These are phyloP conservation scores for Metarhizium guizhouense DNA, from an alignment of 2,329 filamentous ascomycete species.

Conservation along the genomic window DNA sequence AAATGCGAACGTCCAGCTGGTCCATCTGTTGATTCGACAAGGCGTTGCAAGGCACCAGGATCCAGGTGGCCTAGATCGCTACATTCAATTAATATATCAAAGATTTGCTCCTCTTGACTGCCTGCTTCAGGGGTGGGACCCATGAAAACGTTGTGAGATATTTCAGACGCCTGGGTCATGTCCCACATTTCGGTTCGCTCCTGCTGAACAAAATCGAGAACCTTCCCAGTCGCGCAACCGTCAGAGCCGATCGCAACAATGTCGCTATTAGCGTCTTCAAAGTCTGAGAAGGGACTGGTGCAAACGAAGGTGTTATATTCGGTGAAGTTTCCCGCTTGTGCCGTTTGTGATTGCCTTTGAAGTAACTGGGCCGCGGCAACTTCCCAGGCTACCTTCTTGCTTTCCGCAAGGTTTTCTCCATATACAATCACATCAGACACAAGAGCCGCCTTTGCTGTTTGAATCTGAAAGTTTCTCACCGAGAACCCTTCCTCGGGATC, in stretches of 20 bases:
- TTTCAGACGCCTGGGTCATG: constrained; percentile 86
- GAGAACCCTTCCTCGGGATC: constrained; percentile 90
- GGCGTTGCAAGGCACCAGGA: constrained; percentile 51
- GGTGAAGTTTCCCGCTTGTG: constrained; percentile 44
- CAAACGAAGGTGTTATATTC: constrained; percentile 80
- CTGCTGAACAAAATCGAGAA: constrained; percentile 83
- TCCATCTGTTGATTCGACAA: constrained; percentile 47
- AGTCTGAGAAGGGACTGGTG: constrained; percentile 53
- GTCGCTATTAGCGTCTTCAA: constrained; percentile 61
- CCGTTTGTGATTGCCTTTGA: constrained; percentile 60
- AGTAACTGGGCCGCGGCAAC: constrained; percentile 68
- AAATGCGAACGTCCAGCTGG: constrained; percentile 24
- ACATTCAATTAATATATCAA: constrained; percentile 81
- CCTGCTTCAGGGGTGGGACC: constrained; percentile 73
- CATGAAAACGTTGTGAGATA: constrained; percentile 81
- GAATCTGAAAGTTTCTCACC: constrained; percentile 95
- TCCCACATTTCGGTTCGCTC: constrained; percentile 87
- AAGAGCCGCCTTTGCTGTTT: constrained; percentile 77
- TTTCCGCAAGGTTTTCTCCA: constrained; percentile 57
- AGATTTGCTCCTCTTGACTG: constrained; percentile 50
- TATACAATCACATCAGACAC: constrained; percentile 92
- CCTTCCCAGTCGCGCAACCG: constrained; percentile 64
- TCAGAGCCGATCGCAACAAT: constrained; percentile 67
- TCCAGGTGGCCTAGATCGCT: constrained; percentile 76
- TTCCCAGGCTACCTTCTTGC: constrained; percentile 55